phyloP scores from a whole-genome alignment of 1,139 yeast genomes.

The Candida tetrigidarum region DNA sequence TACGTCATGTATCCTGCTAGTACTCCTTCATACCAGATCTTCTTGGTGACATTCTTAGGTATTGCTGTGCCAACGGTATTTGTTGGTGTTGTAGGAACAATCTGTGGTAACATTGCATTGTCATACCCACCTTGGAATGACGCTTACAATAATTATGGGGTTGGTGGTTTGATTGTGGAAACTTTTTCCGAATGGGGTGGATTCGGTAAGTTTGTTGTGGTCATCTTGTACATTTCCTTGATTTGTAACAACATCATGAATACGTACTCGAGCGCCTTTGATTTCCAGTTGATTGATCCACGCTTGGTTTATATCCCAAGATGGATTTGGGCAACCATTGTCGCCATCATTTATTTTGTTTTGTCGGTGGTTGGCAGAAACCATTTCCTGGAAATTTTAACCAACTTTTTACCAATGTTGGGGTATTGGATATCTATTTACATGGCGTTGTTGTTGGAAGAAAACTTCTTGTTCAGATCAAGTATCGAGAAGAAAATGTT shows the following conservation, averaged over 20 bases:
- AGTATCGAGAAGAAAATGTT: neutral
- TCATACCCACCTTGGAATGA: neutral
- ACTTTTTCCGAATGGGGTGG: neutral
- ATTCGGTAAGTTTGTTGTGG: slow-evolving; percentile 50
- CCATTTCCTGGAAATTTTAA: slow-evolving; percentile 72
- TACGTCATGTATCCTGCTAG: neutral
- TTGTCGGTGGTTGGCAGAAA: slow-evolving; percentile 46
- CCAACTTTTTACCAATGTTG: slow-evolving; percentile 92
- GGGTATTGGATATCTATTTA: slow-evolving; percentile 95
- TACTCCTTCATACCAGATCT: neutral
- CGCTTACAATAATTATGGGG: neutral
- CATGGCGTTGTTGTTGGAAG: slow-evolving; percentile 71
- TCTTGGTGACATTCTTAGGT: neutral
- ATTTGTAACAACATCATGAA: slow-evolving; percentile 78
- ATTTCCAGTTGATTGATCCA: slow-evolving; percentile 71
- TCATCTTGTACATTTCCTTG: slow-evolving; percentile 70
- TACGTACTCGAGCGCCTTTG: slow-evolving; percentile 83
- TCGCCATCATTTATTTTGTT: neutral
- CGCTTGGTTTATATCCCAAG: slow-evolving; percentile 41
- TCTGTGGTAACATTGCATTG: neutral
- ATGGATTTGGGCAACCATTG: neutral
- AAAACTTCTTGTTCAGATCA: slow-evolving; percentile 49
- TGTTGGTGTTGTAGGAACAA: neutral
- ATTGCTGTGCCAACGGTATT: neutral
- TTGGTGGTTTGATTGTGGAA: neutral